phyloP scores from a whole-genome alignment of 2,329 filamentous ascomycete species.

The Fusarium pseudoanthophilum region DNA sequence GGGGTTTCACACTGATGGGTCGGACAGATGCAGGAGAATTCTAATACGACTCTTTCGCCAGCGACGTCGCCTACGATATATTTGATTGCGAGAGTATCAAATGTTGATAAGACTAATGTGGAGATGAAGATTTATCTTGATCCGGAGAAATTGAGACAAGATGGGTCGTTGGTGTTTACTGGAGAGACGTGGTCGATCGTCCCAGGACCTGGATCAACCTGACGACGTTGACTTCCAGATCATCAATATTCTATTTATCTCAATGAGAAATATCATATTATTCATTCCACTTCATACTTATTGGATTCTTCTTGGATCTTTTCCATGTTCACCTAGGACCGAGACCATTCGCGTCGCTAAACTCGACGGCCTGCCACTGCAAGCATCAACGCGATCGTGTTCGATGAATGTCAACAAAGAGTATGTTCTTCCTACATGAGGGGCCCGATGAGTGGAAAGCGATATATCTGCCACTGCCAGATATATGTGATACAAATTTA shows the following conservation, averaged over 20 bases:
- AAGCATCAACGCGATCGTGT: neutral
- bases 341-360: no score
- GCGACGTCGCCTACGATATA: slow-evolving; percentile 47
- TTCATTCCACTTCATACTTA: no score
- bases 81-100: slow-evolving; percentile 54
- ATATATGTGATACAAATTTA: neutral
- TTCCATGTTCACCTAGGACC: no score
- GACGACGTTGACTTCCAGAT: neutral
- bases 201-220: slow-evolving; percentile 1
- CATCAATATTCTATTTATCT: neutral
- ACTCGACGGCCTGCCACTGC: neutral
- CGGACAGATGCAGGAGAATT: slow-evolving; percentile 40
- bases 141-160: slow-evolving; percentile 45
- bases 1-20: no score
- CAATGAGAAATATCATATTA: no score
- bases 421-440: rapidly evolving
- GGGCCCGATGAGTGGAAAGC: rapidly evolving
- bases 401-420: neutral
- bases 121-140: slow-evolving; percentile 53
- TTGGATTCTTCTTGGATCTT: no score
- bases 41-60: neutral
- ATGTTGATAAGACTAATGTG: slow-evolving; percentile 47
- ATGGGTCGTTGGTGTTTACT: slow-evolving; percentile 38
- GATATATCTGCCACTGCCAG: neutral
- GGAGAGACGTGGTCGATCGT: slow-evolving; percentile 29